These are phyloP conservation scores for Danielia oregonensis DNA, from an alignment of 805 yeast species.

Conservation along the genomic window DNA sequence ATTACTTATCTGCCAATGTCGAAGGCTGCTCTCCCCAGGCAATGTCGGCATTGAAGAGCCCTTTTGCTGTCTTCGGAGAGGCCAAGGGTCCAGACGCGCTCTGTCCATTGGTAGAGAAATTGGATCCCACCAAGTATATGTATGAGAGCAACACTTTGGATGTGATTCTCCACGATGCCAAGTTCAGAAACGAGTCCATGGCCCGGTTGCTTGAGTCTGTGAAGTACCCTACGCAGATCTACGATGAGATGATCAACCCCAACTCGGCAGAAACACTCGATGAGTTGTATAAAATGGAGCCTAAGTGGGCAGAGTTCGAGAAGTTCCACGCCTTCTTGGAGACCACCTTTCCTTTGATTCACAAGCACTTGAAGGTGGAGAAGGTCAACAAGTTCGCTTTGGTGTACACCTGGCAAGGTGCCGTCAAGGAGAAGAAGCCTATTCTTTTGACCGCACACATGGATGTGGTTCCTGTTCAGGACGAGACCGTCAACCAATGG, in stretches of 20 bases:
- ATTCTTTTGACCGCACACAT: constrained; percentile 70
- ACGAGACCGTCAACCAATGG: constrained; percentile 57
- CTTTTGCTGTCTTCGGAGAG: background rate
- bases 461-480: constrained; percentile 77
- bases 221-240: constrained; percentile 29
- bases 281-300: constrained; percentile 24
- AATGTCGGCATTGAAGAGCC: background rate
- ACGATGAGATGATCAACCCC: constrained; percentile 30
- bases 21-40: background rate
- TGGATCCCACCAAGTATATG: constrained; percentile 23
- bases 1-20: background rate
- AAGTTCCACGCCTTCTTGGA: constrained; percentile 52
- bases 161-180: constrained; percentile 24
- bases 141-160: constrained; percentile 19
- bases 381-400: constrained; percentile 61
- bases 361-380: constrained; percentile 37
- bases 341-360: constrained; percentile 51
- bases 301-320: constrained; percentile 22
- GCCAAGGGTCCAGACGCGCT: constrained; percentile 25
- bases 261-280: constrained; percentile 18
- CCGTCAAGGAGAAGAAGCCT: constrained; percentile 56
- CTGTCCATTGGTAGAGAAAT: constrained; percentile 33
- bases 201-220: constrained; percentile 26
- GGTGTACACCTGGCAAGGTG: constrained; percentile 61
- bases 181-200: constrained; percentile 21